Base-by-base conservation (phyloP, 495 filamentous ascomycete genomes). In the Emericellopsis terricola region DNA sequence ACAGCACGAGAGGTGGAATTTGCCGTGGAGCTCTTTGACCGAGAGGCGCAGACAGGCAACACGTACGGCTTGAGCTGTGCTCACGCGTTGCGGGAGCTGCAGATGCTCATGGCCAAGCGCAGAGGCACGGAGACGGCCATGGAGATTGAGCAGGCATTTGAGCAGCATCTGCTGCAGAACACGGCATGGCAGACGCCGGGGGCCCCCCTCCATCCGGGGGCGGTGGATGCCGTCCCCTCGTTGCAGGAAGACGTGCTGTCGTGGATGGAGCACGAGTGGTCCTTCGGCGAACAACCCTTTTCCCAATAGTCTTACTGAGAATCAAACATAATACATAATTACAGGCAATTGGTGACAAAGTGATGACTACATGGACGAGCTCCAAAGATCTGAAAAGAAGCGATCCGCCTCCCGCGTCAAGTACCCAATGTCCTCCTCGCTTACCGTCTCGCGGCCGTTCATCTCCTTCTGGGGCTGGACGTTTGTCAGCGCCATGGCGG, bases 1-100 rank as follows among this genome's bases (percentile, higher is more conserved):
- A 46, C 52, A 19, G 24, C 30, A n/a, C 38, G 34, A 18, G 40
- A 42, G 15, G 41, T 57, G 24, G 39, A 31, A 6, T 51, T 48
- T 35, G 50, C 54, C 15, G 41, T 41, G 16, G 29, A 43, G 11
- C 38, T 51, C 11, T 34, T 34, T 15, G 33, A 24, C 5, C n/a
- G 17, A 4, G 33, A 28, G 30, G 21, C 15, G 17, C 31, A 21
- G 21, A 29, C 30, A 13, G 30, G 26, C 30, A 28, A 10, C 20
- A 33, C 11, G 3, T 39, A 33, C 31, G 37, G 28, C 13, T 13
- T 16, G 14, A 27, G 17, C 4, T 39, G 29, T 20, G 18, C 30
- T 5, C 19, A 33, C 11, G 19, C 29, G 11, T 20, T 39, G 21
- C 31, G 29, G 7, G 29, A 39, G 11, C 30, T 39, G 9, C 24